Evolutionary conservation across 164 flowering plant species (phyloP).

Genomic region (Dillenia turbinata): DNA sequence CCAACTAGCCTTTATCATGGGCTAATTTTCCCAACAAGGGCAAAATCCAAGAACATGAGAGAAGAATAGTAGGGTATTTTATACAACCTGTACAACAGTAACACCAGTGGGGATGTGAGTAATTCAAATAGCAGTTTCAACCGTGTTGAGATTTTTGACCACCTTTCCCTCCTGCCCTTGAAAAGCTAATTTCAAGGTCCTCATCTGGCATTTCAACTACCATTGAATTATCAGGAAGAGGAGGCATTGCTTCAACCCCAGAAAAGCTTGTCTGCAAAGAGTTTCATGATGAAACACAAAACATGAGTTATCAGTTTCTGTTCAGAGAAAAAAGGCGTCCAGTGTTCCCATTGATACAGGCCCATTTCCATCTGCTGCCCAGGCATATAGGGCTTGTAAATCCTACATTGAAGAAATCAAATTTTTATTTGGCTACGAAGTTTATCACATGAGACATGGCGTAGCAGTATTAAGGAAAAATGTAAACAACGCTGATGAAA

Average conservation of each 20-base stretch:
- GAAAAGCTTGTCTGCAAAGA: constrained; percentile 83
- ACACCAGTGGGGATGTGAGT: constrained; percentile 97
- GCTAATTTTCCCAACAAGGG: no score
- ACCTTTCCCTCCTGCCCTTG: constrained; percentile 96
- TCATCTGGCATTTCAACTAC: constrained; percentile 90
- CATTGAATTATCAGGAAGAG: constrained; percentile 86
- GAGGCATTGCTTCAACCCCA: constrained; percentile 97
- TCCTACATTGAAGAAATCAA: background rate
- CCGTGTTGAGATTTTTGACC: constrained; percentile 99
- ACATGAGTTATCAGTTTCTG: no score
- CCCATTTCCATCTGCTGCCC: no score
- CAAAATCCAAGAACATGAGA: no score
- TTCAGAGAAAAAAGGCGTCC: no score
- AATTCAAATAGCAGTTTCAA: constrained; percentile 94
- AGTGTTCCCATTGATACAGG: no score
- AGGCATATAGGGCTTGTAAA: background rate
- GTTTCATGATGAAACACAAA: background rate
- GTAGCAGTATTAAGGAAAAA: no score
- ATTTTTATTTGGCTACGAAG: no score
- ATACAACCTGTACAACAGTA: constrained; percentile 72
- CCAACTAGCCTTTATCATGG: no score
- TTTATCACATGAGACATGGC: no score
- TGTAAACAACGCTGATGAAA: no score
- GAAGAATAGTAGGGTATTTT: no score
- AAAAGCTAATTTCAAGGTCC: constrained; percentile 78